A percentile compares a stretch with the other conserved stretches of the same genome.
These are phyloP conservation scores for Digitaria exilis DNA, from an alignment of 202 grass and related monocot genomes.

Conservation along the genomic window DNA sequence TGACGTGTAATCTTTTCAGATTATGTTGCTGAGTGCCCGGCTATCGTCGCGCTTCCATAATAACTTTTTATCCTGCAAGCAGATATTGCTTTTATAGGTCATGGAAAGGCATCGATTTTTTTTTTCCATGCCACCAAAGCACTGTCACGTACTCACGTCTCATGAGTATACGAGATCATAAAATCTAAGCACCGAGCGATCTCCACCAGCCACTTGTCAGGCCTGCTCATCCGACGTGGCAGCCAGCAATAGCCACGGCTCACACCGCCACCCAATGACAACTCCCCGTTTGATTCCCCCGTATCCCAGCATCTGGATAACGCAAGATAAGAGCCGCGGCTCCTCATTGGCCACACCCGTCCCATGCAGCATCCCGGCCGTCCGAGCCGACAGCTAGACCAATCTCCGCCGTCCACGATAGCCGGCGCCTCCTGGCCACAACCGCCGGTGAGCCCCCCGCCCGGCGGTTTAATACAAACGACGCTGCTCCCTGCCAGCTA, in stretches of 20 bases:
- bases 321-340: conserved; percentile 37
- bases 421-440: conserved; percentile 40
- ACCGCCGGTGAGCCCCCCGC: neutral
- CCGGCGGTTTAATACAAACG: conserved; percentile 57
- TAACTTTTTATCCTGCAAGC: neutral
- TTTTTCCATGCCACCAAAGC: neutral
- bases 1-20: neutral
- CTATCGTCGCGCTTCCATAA: neutral
- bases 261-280: conserved; percentile 49
- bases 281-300: conserved; percentile 56
- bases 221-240: conserved; percentile 51
- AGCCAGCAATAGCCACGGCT: conserved; percentile 17
- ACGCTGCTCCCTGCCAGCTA: conserved; percentile 9
- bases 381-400: conserved; percentile 30
- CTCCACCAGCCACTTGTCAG: conserved; percentile 24
- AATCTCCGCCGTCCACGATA: neutral
- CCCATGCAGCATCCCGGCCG: neutral
- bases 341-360: conserved; percentile 35
- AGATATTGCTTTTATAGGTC: neutral
- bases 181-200: neutral
- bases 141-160: neutral
- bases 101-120: neutral
- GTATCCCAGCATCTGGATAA: conserved; percentile 61
- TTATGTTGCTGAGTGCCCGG: no score
- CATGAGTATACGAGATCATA: neutral